Evolutionary conservation across 331 rosid genomes (phyloP).

Genomic region (Stylosanthes scabra): DNA sequence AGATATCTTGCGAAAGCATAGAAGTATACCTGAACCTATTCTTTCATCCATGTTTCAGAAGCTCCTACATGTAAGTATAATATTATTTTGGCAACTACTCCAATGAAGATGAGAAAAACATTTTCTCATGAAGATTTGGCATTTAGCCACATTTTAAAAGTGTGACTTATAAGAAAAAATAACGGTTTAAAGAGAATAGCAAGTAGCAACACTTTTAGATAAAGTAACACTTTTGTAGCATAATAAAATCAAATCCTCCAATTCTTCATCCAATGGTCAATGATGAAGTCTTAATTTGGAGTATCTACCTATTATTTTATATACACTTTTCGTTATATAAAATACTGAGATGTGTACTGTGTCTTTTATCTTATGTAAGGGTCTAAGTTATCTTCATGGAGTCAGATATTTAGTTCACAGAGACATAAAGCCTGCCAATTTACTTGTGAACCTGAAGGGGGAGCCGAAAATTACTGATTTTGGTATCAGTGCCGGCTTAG

Average conservation of each 20-base stretch:
- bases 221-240: too few species aligned
- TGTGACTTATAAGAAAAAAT: too few species aligned
- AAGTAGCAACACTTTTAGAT: too few species aligned
- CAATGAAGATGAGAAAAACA: too few species aligned
- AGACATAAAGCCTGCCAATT: slow-evolving; percentile 97
- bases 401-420: slow-evolving; percentile 92
- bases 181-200: too few species aligned
- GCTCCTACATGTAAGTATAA: slow-evolving; percentile 72
- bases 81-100: background rate
- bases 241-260: too few species aligned
- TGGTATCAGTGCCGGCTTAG: slow-evolving; percentile 97
- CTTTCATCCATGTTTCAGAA: slow-evolving; percentile 91
- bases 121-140: too few species aligned
- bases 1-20: slow-evolving; percentile 69
- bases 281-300: too few species aligned
- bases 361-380: slow-evolving; percentile 56
- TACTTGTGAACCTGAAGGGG: slow-evolving; percentile 93
- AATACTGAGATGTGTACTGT: slow-evolving; percentile 9
- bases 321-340: slow-evolving; percentile 29
- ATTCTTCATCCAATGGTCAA: too few species aligned
- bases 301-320: background rate
- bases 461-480: slow-evolving; percentile 97
- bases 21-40: slow-evolving; percentile 78
- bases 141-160: too few species aligned
- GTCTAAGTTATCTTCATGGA: slow-evolving; percentile 91